Conservation (phyloP, 257 asterid species). For the Marsdenia floribunda region DNA sequence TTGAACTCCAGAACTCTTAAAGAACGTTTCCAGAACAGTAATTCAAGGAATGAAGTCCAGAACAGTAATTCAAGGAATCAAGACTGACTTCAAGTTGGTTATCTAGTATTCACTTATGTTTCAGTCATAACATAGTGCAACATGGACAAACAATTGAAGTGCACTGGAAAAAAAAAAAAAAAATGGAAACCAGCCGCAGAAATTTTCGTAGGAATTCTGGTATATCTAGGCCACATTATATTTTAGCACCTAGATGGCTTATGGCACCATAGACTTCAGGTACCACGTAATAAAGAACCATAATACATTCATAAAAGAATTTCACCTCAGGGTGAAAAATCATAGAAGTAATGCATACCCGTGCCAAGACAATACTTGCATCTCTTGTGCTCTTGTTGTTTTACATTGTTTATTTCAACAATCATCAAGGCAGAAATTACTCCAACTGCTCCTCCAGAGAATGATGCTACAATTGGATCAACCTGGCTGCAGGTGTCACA, state of each 20-base stretch:
- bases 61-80: background rate
- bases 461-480: slow-evolving; percentile 97
- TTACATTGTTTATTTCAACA: slow-evolving; percentile 94
- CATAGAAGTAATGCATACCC: slow-evolving; percentile 35
- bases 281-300: background rate
- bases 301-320: background rate
- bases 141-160: background rate
- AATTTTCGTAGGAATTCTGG: background rate
- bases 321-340: slow-evolving; percentile 8
- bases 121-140: background rate
- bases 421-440: slow-evolving; percentile 96
- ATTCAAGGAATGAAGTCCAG: background rate
- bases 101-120: background rate
- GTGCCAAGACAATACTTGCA: slow-evolving; percentile 98
- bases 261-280: background rate
- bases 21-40: background rate
- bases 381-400: slow-evolving; percentile 94
- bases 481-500: slow-evolving; percentile 48
- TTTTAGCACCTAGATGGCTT: background rate
- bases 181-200: background rate
- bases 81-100: background rate
- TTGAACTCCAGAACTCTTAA: background rate
- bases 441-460: slow-evolving; percentile 98
- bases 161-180: background rate
- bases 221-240: background rate